Evolutionary conservation across 768 basidiomycete genomes (phyloP).

Genomic region (Coprinellus micaceus): DNA sequence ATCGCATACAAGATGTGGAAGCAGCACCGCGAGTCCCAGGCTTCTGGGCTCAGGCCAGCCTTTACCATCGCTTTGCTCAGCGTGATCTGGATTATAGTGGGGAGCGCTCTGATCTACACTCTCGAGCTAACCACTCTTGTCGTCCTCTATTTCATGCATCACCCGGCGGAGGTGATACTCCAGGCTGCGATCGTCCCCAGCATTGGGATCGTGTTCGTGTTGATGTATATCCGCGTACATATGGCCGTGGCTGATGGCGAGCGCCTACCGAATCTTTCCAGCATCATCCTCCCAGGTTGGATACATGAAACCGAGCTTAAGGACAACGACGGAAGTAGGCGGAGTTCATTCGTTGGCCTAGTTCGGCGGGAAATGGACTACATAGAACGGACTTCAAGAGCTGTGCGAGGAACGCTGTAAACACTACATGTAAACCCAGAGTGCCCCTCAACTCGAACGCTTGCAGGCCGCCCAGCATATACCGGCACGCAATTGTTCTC

Average conservation of each 20-base stretch:
- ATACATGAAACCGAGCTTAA: background rate
- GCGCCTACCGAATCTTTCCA: background rate
- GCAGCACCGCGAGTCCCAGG: slow-evolving; percentile 20
- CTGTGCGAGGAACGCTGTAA: too few species aligned
- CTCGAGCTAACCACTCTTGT: slow-evolving; percentile 25
- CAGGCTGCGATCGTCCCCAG: slow-evolving; percentile 27
- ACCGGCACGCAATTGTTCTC: too few species aligned
- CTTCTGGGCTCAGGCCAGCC: slow-evolving; percentile 17
- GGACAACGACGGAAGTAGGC: background rate
- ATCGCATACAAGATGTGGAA: slow-evolving; percentile 25
- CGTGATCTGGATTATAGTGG: slow-evolving; percentile 26
- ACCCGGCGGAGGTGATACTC: slow-evolving; percentile 24
- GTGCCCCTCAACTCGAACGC: too few species aligned
- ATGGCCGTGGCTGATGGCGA: background rate
- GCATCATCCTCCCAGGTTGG: background rate
- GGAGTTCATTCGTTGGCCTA: background rate
- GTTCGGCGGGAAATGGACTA: too few species aligned
- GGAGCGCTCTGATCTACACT: slow-evolving; percentile 31
- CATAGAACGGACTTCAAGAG: too few species aligned
- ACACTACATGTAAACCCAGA: too few species aligned
- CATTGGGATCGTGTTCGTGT: slow-evolving; percentile 30
- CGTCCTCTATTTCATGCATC: slow-evolving; percentile 21
- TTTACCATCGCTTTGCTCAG: slow-evolving; percentile 14
- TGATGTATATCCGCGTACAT: slow-evolving; percentile 27
- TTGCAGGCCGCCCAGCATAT: too few species aligned